Percentiles rank a stretch among this genome's conserved stretches.
These are phyloP conservation scores for Paracoccidioides brasiliensis DNA, from an alignment of 2,329 filamentous ascomycete species.

Conservation along the genomic window DNA sequence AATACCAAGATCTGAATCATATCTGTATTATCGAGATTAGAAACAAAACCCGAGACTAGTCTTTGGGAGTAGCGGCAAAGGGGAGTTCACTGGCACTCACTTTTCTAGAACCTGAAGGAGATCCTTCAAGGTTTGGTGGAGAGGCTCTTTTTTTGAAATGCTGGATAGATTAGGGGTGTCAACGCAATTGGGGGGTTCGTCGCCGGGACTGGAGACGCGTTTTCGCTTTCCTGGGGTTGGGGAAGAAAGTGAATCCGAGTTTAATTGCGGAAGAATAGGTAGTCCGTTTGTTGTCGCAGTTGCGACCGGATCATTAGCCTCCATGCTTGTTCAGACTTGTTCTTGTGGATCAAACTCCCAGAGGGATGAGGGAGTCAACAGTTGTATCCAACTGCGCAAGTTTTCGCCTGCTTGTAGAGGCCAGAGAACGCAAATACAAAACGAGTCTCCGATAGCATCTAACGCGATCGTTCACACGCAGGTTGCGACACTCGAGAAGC, in stretches of 20 bases:
- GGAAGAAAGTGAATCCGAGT: constrained; percentile 17
- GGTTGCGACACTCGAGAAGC: not conserved
- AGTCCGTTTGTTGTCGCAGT: constrained; percentile 26
- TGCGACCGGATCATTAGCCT: constrained; percentile 19
- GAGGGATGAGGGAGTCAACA: not conserved
- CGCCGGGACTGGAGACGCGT: constrained; percentile 23
- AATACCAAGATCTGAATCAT: constrained; percentile 32
- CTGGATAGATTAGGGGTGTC: constrained; percentile 9
- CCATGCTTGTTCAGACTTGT: constrained; percentile 8
- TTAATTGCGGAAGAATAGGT: constrained; percentile 15
- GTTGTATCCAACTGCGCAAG: not conserved
- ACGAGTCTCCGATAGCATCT: not conserved
- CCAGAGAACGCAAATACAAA: not conserved
- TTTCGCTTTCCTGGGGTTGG: constrained; percentile 32
- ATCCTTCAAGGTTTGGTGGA: constrained; percentile 25
- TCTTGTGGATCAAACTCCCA: not conserved
- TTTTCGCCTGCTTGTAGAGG: not conserved
- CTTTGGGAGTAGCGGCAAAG: not conserved
- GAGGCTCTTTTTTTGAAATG: constrained; percentile 12
- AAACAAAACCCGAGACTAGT: not conserved
- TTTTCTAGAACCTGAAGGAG: constrained; percentile 23
- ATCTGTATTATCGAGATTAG: constrained; percentile 20
- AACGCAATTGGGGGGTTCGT: constrained; percentile 18
- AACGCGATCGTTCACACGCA: not conserved
- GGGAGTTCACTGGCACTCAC: constrained; percentile 12